A percentile compares a stretch with the other conserved stretches of the same genome.
Conservation (phyloP, 2,329 filamentous ascomycete genomes). For the Aspergillus unguis region DNA sequence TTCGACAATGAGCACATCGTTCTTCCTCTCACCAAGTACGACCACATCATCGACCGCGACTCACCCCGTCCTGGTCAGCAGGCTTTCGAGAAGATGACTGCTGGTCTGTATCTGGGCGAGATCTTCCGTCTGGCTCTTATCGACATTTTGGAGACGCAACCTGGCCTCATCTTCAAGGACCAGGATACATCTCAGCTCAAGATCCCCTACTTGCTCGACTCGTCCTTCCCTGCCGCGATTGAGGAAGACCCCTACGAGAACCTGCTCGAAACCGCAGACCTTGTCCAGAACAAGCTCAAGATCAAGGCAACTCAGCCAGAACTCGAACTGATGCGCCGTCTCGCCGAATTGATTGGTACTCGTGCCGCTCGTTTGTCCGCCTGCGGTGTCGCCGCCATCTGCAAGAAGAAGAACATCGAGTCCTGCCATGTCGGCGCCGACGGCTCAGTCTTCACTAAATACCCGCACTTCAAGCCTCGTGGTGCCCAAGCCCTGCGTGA, state of each 20-base stretch:
- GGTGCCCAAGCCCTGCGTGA: slow-evolving; percentile 86
- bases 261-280: slow-evolving; percentile 78
- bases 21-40: slow-evolving; percentile 80
- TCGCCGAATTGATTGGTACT: slow-evolving; percentile 91
- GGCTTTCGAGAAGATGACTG: slow-evolving; percentile 97
- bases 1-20: slow-evolving; percentile 93
- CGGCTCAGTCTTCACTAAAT: slow-evolving; percentile 98
- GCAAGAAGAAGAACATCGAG: slow-evolving; percentile 89
- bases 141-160: slow-evolving; percentile 76
- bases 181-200: slow-evolving; percentile 78
- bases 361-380: slow-evolving; percentile 88
- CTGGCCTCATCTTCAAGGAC: slow-evolving; percentile 72
- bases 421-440: slow-evolving; percentile 93
- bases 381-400: slow-evolving; percentile 93
- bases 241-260: slow-evolving; percentile 98
- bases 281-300: slow-evolving; percentile 73
- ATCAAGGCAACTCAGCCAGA: slow-evolving; percentile 71
- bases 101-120: slow-evolving; percentile 89
- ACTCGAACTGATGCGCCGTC: slow-evolving; percentile 81
- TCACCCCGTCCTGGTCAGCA: slow-evolving; percentile 92
- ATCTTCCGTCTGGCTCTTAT: slow-evolving; percentile 86
- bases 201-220: slow-evolving; percentile 84
- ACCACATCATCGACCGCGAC: slow-evolving; percentile 81
- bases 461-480: slow-evolving; percentile 94
- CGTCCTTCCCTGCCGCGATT: slow-evolving; percentile 87